Evolutionary conservation across 2,329 filamentous ascomycete species (phyloP), one percentile per base, ranked within the genome.

Genomic region (Trichoderma sp.): DNA sequence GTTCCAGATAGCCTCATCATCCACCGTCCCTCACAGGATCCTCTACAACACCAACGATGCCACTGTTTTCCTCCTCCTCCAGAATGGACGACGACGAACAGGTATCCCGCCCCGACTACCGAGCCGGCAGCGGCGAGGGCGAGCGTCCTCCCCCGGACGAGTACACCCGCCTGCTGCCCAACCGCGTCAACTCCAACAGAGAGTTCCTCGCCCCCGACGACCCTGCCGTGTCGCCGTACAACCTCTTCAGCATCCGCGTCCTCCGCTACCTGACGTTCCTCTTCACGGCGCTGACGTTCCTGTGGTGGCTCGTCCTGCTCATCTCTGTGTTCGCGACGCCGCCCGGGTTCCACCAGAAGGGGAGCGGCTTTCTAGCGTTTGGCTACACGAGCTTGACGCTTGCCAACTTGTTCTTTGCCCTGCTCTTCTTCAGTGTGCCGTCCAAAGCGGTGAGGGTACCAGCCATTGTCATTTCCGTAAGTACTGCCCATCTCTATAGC

Each of bases 241-340:
- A 99, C 72, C 85, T 98, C 44, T 97, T 93, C 90, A 92, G 88
- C 66, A 90, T 99, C 57, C 89, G 95, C 19, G 85, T 90, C 54
- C 82, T 95, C 63, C 87, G 93, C 74, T 91, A 88, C 73, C 76
- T 95, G 67, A 94, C 92, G 5, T 82, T 96, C 63, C 71, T 92
- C 44, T 91, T 97, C 73, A 82, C 94, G 21, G 76, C 87, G 59
- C 74, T 93, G 71, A 91, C 88, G 64, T 92, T 96, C 72, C 72
- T 92, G n/a, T 98, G 94, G 94, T 98, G 95, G 94, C 84, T 92
- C 10, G 77, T 97, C 62, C 82, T 97, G 41, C 83, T 99, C n/a
- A 87, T 97, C 17, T 92, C 92, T 63, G 88, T 90, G 69, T 99
- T 99, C 78, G 88, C 96, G 70, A 97, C 91, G 61, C 93, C 93